These are phyloP conservation scores for Cytospora mali DNA, from an alignment of 2,329 filamentous ascomycete genomes.

Conservation along the genomic window DNA sequence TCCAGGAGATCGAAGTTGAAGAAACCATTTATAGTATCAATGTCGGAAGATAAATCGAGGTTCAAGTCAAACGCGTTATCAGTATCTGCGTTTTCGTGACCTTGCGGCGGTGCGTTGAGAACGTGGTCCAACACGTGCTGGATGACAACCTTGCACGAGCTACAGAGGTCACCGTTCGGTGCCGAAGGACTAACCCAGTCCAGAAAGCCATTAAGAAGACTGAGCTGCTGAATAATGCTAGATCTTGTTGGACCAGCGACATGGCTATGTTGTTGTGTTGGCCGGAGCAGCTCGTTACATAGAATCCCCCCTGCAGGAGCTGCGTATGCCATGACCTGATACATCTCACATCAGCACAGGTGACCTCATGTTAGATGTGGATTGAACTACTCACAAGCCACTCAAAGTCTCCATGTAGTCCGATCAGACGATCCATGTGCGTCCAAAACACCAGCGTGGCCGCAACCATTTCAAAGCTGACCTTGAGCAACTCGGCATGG, in stretches of 20 bases:
- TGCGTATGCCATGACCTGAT: constrained; percentile 52
- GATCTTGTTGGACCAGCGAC: constrained; percentile 46
- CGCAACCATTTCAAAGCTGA: constrained; percentile 52
- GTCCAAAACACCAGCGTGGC: constrained; percentile 52
- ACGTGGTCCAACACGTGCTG: constrained; percentile 53
- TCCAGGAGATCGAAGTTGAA: constrained; percentile 54
- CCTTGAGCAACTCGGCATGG: constrained; percentile 44
- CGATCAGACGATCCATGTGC: constrained; percentile 48
- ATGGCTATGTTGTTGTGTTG: constrained; percentile 40
- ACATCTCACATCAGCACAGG: neutral
- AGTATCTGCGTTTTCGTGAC: constrained; percentile 30
- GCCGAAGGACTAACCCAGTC: constrained; percentile 53
- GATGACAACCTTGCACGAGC: constrained; percentile 50
- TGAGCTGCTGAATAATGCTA: constrained; percentile 54
- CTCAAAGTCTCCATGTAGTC: constrained; percentile 48
- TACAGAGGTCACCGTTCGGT: constrained; percentile 52
- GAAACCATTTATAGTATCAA: constrained; percentile 30
- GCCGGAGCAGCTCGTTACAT: constrained; percentile 52
- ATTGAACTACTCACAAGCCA: constrained; percentile 46
- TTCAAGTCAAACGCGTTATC: constrained; percentile 38
- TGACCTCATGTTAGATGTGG: neutral
- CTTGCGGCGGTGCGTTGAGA: constrained; percentile 41
- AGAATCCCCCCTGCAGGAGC: constrained; percentile 53
- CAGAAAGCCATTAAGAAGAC: constrained; percentile 53
- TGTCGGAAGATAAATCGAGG: constrained; percentile 28